Evolutionary conservation across 176 grass and related monocot genomes (phyloP).

Genomic region (Saccharum officinarum): DNA sequence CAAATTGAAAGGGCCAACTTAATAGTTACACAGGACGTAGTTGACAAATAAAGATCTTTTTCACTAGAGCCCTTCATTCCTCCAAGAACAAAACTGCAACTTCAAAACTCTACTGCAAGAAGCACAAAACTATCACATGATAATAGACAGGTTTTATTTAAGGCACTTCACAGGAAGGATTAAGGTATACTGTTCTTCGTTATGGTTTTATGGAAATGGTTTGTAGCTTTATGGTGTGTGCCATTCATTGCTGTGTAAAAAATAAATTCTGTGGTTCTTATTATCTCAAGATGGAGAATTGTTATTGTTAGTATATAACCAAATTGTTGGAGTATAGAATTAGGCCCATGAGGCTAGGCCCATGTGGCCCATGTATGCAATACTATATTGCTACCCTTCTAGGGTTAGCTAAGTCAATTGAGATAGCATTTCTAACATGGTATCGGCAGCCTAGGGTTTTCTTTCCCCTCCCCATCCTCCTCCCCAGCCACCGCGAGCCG

Average conservation of each 20-base stretch:
- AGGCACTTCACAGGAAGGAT: neutral
- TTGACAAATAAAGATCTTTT: neutral
- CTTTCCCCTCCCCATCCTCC: too few species aligned
- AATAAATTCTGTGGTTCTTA: neutral
- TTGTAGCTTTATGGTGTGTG: neutral
- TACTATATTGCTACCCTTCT: too few species aligned
- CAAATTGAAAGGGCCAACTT: neutral
- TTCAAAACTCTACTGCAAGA: slow-evolving; percentile 2
- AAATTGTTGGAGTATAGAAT: too few species aligned
- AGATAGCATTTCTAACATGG: too few species aligned
- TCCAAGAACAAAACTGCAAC: neutral
- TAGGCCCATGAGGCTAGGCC: too few species aligned
- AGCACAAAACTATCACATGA: neutral
- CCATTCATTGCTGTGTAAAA: neutral
- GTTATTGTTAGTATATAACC: slow-evolving; percentile 1
- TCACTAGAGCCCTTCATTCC: neutral
- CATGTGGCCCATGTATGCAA: too few species aligned
- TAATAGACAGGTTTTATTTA: neutral
- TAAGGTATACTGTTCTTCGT: neutral
- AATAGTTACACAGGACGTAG: neutral
- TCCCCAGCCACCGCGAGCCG: too few species aligned
- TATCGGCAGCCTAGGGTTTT: too few species aligned
- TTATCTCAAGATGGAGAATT: neutral
- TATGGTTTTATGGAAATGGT: neutral
- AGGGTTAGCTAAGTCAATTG: too few species aligned